These are phyloP conservation scores for Curvularia spicifera DNA, from an alignment of 2,329 filamentous ascomycete genomes.

Conservation along the genomic window DNA sequence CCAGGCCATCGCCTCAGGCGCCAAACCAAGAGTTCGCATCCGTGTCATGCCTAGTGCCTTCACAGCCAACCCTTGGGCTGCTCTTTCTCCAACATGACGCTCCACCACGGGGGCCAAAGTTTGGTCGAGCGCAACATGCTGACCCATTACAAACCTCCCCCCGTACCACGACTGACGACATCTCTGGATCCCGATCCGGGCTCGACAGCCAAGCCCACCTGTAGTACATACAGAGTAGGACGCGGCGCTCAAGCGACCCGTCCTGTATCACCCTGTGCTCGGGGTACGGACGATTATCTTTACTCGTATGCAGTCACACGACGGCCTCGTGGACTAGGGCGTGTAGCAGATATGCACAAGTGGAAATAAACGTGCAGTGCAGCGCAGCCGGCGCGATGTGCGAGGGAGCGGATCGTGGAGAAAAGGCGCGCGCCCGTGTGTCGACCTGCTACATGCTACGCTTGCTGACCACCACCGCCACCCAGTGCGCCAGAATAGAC, in stretches of 20 bases:
- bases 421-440: conserved; percentile 37
- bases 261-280: conserved; percentile 34
- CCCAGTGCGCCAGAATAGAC: conserved; percentile 6
- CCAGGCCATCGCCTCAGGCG: conserved; percentile 41
- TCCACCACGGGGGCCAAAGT: conserved; percentile 37
- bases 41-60: conserved; percentile 30
- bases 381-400: conserved; percentile 51
- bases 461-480: conserved; percentile 9
- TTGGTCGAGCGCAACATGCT: conserved; percentile 21
- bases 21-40: conserved; percentile 48
- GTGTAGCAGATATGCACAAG: conserved; percentile 44
- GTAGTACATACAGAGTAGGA: conserved; percentile 21
- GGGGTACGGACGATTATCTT: conserved; percentile 5
- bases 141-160: conserved; percentile 23
- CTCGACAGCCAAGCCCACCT: conserved; percentile 17
- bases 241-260: conserved; percentile 38
- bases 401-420: conserved; percentile 47
- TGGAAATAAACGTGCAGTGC: conserved; percentile 52
- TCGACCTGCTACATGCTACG: conserved; percentile 38
- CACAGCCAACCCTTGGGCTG: conserved; percentile 13
- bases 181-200: conserved; percentile 22
- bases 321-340: conserved; percentile 44
- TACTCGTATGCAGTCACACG: conserved; percentile 36
- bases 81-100: conserved; percentile 10
- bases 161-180: conserved; percentile 41